Conservation (phyloP, 257 asterid genomes). For the Scutellaria baicalensis region DNA sequence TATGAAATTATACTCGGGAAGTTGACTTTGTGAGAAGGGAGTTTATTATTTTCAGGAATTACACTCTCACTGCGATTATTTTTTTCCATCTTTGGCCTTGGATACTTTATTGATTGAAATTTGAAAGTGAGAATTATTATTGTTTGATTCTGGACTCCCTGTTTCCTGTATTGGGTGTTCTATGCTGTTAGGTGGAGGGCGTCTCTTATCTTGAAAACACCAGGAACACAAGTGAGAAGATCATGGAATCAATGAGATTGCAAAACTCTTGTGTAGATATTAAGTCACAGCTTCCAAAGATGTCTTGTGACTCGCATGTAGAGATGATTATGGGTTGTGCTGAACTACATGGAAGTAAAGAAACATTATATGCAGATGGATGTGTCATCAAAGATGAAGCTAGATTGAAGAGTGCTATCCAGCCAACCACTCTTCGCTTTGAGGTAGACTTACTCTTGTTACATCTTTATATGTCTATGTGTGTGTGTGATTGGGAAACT, state of each 20-base stretch:
- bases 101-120: neutral
- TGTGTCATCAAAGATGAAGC: conserved; percentile 23
- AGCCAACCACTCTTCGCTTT: conserved; percentile 57
- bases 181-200: conserved; percentile 48
- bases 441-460: conserved; percentile 47
- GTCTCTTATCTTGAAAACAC: conserved; percentile 44
- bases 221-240: conserved; percentile 29
- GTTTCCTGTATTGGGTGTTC: conserved; percentile 9
- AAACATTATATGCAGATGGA: conserved; percentile 23
- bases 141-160: neutral
- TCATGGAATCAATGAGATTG: conserved; percentile 13
- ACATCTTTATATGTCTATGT: neutral
- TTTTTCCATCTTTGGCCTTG: neutral
- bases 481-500: neutral
- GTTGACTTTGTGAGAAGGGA: neutral
- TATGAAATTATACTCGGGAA: neutral
- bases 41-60: no score
- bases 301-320: conserved; percentile 10
- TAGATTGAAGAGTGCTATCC: conserved; percentile 24
- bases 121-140: neutral
- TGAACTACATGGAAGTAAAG: conserved; percentile 17
- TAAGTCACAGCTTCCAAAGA: conserved; percentile 17
- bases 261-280: conserved; percentile 18
- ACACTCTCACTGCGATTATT: neutral
- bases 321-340: conserved; percentile 14